Conservation (phyloP, 768 basidiomycete species). For the Mycena latifolia region DNA sequence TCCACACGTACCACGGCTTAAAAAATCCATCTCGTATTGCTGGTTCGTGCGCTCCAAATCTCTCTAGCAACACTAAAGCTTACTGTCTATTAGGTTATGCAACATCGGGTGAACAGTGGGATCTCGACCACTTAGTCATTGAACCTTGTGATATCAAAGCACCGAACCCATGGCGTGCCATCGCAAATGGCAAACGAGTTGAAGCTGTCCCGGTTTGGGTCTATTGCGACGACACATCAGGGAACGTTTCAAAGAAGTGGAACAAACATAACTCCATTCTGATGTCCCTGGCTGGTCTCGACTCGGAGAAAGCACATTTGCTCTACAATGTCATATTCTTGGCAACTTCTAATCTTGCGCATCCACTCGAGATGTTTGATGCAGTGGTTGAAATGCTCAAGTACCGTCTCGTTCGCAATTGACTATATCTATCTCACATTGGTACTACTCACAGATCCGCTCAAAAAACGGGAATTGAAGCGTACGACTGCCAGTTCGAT, state of each 20-base stretch:
- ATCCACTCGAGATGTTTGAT: slow-evolving; percentile 49
- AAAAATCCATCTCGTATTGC: too few species aligned
- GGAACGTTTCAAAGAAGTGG: slow-evolving; percentile 45
- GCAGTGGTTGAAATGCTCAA: slow-evolving; percentile 36
- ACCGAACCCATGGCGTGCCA: slow-evolving; percentile 27
- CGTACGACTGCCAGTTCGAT: slow-evolving; percentile 47
- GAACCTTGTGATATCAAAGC: too few species aligned
- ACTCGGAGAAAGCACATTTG: slow-evolving; percentile 6
- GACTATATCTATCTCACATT: background rate
- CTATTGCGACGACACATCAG: slow-evolving; percentile 47
- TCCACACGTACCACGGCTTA: too few species aligned
- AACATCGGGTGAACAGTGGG: too few species aligned
- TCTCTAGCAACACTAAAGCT: too few species aligned
- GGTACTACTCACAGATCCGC: background rate
- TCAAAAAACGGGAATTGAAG: slow-evolving; percentile 50
- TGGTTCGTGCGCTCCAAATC: too few species aligned
- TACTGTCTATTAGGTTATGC: too few species aligned
- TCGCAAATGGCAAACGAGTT: slow-evolving; percentile 32
- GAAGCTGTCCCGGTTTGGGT: slow-evolving; percentile 42
- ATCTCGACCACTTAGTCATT: too few species aligned
- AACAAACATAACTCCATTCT: slow-evolving; percentile 41
- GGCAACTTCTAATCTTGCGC: slow-evolving; percentile 41
- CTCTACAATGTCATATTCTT: slow-evolving; percentile 36
- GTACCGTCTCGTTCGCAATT: slow-evolving; percentile 21
- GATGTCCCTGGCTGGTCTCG: slow-evolving; percentile 34